Percentiles rank a stretch among this genome's conserved stretches.
Evolutionary conservation across 805 yeast genomes (phyloP).

Genomic region (Myxozyma vanderwaltii): DNA sequence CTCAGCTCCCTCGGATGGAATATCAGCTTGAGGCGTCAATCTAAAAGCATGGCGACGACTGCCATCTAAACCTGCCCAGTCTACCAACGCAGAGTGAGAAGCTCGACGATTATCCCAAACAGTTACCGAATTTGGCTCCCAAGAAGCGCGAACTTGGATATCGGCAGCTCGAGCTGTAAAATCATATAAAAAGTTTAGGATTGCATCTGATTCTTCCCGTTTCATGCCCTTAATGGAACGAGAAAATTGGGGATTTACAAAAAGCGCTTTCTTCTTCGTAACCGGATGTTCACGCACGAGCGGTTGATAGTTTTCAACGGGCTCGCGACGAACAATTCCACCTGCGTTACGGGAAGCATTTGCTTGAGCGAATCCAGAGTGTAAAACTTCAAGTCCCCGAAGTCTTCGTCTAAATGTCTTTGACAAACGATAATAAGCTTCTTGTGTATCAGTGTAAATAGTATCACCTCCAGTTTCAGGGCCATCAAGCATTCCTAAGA

Average conservation of each 20-base stretch:
- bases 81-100: slow-evolving; percentile 67
- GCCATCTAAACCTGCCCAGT: slow-evolving; percentile 51
- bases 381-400: slow-evolving; percentile 60
- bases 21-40: slow-evolving; percentile 73
- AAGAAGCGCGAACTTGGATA: slow-evolving; percentile 67
- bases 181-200: slow-evolving; percentile 57
- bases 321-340: slow-evolving; percentile 49
- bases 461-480: slow-evolving; percentile 58
- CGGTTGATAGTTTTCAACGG: slow-evolving; percentile 60
- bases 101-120: slow-evolving; percentile 78
- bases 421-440: slow-evolving; percentile 56
- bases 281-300: slow-evolving; percentile 65
- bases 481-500: slow-evolving; percentile 61
- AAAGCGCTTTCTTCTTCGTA: slow-evolving; percentile 61
- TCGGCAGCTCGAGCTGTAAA: slow-evolving; percentile 59
- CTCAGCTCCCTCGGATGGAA: slow-evolving; percentile 47
- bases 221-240: slow-evolving; percentile 71
- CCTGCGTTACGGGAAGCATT: slow-evolving; percentile 56
- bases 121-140: slow-evolving; percentile 72
- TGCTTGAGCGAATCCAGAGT: slow-evolving; percentile 68
- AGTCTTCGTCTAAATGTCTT: slow-evolving; percentile 52
- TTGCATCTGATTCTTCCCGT: slow-evolving; percentile 65
- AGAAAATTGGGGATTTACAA: slow-evolving; percentile 50
- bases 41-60: slow-evolving; percentile 72
- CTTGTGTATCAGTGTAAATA: slow-evolving; percentile 55